Percentiles rank a stretch among this genome's conserved stretches.
Conservation (phyloP, 768 basidiomycete species). For the Pholiota conissans region DNA sequence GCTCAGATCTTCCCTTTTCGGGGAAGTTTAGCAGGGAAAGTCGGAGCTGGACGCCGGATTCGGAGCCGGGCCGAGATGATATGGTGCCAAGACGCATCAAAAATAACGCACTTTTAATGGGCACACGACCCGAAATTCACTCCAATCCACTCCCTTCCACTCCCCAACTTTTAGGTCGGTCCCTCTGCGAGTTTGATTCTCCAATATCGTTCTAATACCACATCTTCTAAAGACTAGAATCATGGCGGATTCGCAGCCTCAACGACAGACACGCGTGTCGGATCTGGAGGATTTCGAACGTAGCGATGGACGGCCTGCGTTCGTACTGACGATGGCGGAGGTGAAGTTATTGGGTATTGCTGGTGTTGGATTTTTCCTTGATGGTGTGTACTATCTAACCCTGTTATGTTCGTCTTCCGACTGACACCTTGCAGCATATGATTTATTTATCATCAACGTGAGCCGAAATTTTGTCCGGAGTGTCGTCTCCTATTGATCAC, state of each 20-base stretch:
- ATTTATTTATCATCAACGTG: constrained; percentile 27
- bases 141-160: neutral
- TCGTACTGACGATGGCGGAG: constrained; percentile 15
- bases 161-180: neutral
- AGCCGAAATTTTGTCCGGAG: neutral
- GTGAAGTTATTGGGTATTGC: constrained; percentile 17
- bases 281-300: constrained; percentile 18
- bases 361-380: neutral
- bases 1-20: no score
- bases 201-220: neutral
- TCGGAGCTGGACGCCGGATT: no score
- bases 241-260: neutral
- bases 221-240: neutral
- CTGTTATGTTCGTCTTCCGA: neutral
- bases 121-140: neutral
- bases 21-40: no score
- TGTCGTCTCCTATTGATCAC: neutral
- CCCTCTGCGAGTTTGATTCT: neutral
- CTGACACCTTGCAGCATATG: constrained; percentile 14
- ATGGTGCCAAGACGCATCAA: neutral
- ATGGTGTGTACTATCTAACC: neutral
- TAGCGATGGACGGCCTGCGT: constrained; percentile 16
- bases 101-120: neutral
- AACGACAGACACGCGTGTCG: neutral
- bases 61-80: neutral